A percentile compares a stretch with the other conserved stretches of the same genome.
Conservation (phyloP, 495 filamentous ascomycete species). For the Talaromyces proteolyticus region DNA sequence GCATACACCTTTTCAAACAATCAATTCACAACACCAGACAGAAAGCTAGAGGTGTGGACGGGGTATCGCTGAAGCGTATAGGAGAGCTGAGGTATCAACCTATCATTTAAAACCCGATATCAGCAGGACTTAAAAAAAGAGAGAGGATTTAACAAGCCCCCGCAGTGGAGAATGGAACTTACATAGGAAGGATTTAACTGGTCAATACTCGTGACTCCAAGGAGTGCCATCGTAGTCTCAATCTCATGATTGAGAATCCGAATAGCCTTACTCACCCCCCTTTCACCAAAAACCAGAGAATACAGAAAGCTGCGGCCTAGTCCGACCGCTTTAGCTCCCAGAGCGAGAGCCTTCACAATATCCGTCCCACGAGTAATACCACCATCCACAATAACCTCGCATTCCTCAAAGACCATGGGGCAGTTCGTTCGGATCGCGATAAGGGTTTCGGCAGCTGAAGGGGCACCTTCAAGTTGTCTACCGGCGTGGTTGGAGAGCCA, state of each 20-base stretch:
- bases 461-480: slow-evolving; percentile 79
- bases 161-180: no score
- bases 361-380: slow-evolving; percentile 90
- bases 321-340: slow-evolving; percentile 84
- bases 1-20: no score
- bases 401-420: slow-evolving; percentile 25
- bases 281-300: slow-evolving; percentile 56
- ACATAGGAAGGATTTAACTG: slow-evolving; percentile 12
- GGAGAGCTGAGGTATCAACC: no score
- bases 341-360: slow-evolving; percentile 80
- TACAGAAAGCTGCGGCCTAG: slow-evolving; percentile 81
- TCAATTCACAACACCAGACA: no score
- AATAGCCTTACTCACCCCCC: slow-evolving; percentile 21
- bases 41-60: no score
- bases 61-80: no score
- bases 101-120: no score
- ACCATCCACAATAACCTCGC: slow-evolving; percentile 91
- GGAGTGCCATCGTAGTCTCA: slow-evolving; percentile 28
- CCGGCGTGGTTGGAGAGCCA: slow-evolving; percentile 93
- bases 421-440: slow-evolving; percentile 88
- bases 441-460: slow-evolving; percentile 78
- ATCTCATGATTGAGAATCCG: slow-evolving; percentile 27
- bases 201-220: slow-evolving; percentile 19
- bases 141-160: no score
- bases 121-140: no score